These are phyloP conservation scores for Allium sativum DNA, from an alignment of 106 monocot species.

Conservation along the genomic window DNA sequence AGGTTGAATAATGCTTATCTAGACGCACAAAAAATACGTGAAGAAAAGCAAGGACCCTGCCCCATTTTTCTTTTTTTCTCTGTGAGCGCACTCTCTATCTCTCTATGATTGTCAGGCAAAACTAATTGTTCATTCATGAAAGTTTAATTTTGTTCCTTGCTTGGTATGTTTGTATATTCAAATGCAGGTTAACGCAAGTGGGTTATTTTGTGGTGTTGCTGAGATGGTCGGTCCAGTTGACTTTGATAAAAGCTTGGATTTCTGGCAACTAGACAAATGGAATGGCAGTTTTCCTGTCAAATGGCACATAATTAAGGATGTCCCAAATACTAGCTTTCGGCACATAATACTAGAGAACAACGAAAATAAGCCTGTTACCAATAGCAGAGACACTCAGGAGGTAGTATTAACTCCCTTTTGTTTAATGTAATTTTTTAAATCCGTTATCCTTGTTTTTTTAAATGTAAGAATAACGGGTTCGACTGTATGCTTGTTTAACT, in stretches of 20 bases:
- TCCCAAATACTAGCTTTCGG: slow-evolving; percentile 62
- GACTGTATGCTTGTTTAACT: neutral
- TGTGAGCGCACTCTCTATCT: slow-evolving; percentile 33
- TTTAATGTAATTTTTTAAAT: neutral
- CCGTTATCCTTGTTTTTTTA: neutral
- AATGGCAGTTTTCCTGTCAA: slow-evolving; percentile 76
- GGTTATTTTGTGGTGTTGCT: slow-evolving; percentile 82
- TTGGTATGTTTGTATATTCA: neutral
- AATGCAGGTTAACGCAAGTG: slow-evolving; percentile 86
- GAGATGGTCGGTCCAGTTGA: slow-evolving; percentile 84
- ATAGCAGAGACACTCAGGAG: slow-evolving; percentile 96
- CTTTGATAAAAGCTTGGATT: slow-evolving; percentile 76
- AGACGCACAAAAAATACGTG: slow-evolving; percentile 41
- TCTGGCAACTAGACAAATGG: slow-evolving; percentile 99
- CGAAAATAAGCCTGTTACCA: slow-evolving; percentile 84
- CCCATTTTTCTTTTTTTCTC: slow-evolving; percentile 91
- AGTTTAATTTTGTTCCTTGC: neutral
- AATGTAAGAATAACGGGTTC: neutral
- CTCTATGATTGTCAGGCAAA: neutral
- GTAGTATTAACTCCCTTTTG: slow-evolving; percentile 13
- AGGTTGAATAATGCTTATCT: slow-evolving; percentile 56
- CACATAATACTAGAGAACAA: slow-evolving; percentile 86
- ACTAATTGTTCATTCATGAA: neutral
- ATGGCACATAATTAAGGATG: slow-evolving; percentile 82
- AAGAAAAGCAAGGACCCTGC: slow-evolving; percentile 26